Base-by-base conservation (phyloP, 2,329 filamentous ascomycete genomes). In the Xenosphaeropsis pyriputrescens region DNA sequence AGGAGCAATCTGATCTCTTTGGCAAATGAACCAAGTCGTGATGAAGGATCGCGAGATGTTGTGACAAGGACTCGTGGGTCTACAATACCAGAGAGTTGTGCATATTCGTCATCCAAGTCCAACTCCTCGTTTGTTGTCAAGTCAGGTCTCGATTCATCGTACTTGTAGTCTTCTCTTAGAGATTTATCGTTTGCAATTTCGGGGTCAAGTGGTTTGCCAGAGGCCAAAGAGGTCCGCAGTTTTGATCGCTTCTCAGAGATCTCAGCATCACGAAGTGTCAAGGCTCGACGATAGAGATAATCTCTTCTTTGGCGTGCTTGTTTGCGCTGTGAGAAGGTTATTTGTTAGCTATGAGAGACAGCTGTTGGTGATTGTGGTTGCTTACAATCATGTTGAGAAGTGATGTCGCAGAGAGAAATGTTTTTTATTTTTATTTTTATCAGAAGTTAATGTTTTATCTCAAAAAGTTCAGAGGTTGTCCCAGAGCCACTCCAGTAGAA, bases 221-320 rank as follows among this genome's bases (percentile, higher is more conserved):
- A 85, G 16, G 91, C 89, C 36, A 96, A 69, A 8, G 88, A 86
- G 26, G 79, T 76, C 56, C 88, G 82, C 39, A 98, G 64, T 56
- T 93, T 84, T 30, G 88, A 81, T 50, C 89, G 71, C 59, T 94
- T 94, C 57, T 93, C 85, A 40, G 82, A 83, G 46, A 93, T 93
- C 53, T 94, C 89, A 43, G 89, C 89, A 63, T 95, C 85, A 48
- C 82, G 79, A 32, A 95, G 72, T 16, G 85, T 79, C 41, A 95
- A 70, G 29, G 91, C 89, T 53, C 84, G 79, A 43, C 89, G 77
- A 59, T 95, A 93, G 50, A 98, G 76, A 59, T 96, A 93, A 56
- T 93, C 85, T 49, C 83, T 71, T 50, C 85, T 70, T 59, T 88
- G 76, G 48, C 83, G 75, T 44, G 79, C 78, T 69, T 85, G 79